These are phyloP conservation scores for Vinca major DNA, from an alignment of 305 asterid species.

Conservation along the genomic window DNA sequence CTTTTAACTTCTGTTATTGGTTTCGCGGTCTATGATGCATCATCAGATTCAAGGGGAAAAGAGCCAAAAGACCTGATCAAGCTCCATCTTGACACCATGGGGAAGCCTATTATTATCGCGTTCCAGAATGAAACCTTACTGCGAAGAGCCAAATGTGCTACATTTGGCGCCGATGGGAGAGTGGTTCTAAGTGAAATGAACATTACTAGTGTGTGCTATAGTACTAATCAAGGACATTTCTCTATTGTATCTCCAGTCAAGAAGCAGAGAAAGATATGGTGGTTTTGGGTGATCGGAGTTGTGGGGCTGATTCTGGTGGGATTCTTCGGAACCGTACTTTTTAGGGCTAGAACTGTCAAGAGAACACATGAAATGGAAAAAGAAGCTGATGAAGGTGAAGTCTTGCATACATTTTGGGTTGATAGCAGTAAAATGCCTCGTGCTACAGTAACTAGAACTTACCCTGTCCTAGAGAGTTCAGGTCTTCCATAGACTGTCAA, in stretches of 20 bases:
- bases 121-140: constrained; percentile 21
- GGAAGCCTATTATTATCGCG: constrained; percentile 35
- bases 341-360: constrained; percentile 29
- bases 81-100: constrained; percentile 44
- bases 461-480: constrained; percentile 46
- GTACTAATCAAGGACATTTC: constrained; percentile 49
- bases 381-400: constrained; percentile 31
- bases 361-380: constrained; percentile 37
- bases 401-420: constrained; percentile 24
- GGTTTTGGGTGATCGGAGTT: constrained; percentile 18
- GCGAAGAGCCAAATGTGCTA: constrained; percentile 39
- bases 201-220: constrained; percentile 36
- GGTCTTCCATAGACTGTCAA: constrained; percentile 22
- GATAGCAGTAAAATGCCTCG: constrained; percentile 52
- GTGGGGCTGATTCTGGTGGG: constrained; percentile 27
- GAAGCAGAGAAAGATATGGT: constrained; percentile 19
- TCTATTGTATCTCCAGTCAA: constrained; percentile 30
- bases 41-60: constrained; percentile 32
- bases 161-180: constrained; percentile 35
- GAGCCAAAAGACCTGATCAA: constrained; percentile 26
- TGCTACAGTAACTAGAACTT: constrained; percentile 54
- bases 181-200: constrained; percentile 32
- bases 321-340: constrained; percentile 22
- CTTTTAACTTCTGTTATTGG: constrained; percentile 40
- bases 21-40: constrained; percentile 45